Evolutionary conservation across 148 eudicot species (phyloP).

Genomic region (Fagopyrum homotropicum): DNA sequence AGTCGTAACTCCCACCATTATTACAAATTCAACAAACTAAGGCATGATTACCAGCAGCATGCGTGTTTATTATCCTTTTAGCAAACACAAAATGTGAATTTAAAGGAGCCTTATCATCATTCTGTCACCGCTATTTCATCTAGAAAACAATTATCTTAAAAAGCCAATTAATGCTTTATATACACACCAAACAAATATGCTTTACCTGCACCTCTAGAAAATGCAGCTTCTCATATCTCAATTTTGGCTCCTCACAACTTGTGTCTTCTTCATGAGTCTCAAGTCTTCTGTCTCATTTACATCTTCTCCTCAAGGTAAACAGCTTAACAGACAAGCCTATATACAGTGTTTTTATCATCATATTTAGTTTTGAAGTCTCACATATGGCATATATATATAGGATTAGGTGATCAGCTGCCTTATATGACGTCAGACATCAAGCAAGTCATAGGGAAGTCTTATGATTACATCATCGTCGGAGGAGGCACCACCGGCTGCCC

Average conservation of each 20-base stretch:
- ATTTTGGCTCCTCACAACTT: slow-evolving; percentile 18
- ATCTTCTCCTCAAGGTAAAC: slow-evolving; percentile 23
- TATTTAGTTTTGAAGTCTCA: background rate
- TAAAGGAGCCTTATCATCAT: background rate
- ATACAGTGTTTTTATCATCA: background rate
- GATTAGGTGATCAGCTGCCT: slow-evolving; percentile 18
- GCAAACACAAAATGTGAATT: background rate
- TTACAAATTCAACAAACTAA: slow-evolving; percentile 1
- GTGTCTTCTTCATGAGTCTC: slow-evolving; percentile 18
- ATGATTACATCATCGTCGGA: slow-evolving; percentile 37
- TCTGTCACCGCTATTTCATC: background rate
- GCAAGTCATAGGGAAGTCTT: slow-evolving; percentile 30
- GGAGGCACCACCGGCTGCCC: slow-evolving; percentile 43
- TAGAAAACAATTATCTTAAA: slow-evolving; percentile 1
- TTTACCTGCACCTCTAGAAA: background rate
- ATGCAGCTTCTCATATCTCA: slow-evolving; percentile 22
- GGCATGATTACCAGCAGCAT: slow-evolving; percentile 4
- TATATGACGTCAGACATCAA: slow-evolving; percentile 29
- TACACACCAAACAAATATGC: background rate
- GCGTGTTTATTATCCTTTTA: background rate
- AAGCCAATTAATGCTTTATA: slow-evolving; percentile 4
- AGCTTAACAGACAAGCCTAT: background rate
- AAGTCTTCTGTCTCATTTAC: slow-evolving; percentile 10
- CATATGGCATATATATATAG: background rate
- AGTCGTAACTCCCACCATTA: slow-evolving; percentile 5